Evolutionary conservation across 2,329 filamentous ascomycete species (phyloP), one percentile per base, ranked within the genome.

Genomic region (Tolypocladium paradoxum): DNA sequence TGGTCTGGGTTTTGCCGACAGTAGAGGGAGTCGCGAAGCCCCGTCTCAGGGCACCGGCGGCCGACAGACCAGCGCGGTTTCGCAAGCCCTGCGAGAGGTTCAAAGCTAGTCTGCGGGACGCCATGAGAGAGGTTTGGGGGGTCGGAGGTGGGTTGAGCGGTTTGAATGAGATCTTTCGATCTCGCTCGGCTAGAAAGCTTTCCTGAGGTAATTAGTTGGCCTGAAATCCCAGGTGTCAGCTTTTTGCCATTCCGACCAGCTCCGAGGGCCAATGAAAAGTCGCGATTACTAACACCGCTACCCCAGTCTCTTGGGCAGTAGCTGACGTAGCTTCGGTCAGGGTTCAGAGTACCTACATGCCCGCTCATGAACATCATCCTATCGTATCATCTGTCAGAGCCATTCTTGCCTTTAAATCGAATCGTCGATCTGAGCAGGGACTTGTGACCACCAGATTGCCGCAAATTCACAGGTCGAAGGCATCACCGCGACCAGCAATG

Each of bases 101-200:
- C 76, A 95, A 83, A 80, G 91, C 91, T 78, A 97, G 84, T 85
- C 90, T 88, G 83, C 91, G 84, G 76, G 92, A 96, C 79, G 92
- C 92, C 92, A 97, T 96, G 74, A 74, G 69, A 71, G 71, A 73
- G 69, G 70, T 72, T 76, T 73, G 70, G 70, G 72, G 69, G 70
- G 72, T 73, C 71, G 69, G 68, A 65, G 67, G 64, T 66, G 67
- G 67, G 68, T 70, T 79, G 77, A 78, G 77, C 74, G 74, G 75
- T 79, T 79, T 78, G 75, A 34, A 76, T 74, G 71, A 72, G 73
- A 70, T 73, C 68, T 73, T 73, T 69, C 70, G 65, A 69, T 66
- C 62, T 64, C 65, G 68, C 65, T 71, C 70, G 69, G 70, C 65
- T 70, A 67, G 65, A 73, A 73, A 72, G 70, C 71, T 74, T 74